Percentiles rank a stretch among this genome's conserved stretches.
phyloP scores from a whole-genome alignment of 2,329 filamentous ascomycete species.

The Aspergillus oerlinghausenensis region DNA sequence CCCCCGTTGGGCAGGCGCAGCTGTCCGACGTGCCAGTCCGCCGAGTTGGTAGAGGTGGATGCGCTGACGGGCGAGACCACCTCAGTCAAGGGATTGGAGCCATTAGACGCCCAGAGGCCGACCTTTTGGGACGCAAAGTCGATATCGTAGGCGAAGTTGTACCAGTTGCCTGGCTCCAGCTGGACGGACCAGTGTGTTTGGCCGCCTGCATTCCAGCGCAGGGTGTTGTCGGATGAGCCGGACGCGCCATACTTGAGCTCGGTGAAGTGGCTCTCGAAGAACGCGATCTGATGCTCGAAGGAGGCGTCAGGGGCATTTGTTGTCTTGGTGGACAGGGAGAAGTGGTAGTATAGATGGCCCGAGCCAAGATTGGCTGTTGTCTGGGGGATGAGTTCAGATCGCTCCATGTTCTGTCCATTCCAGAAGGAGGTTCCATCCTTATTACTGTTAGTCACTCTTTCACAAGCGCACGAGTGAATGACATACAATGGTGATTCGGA shows the following conservation, averaged over 20 bases:
- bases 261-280: conserved; percentile 65
- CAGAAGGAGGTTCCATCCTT: conserved; percentile 52
- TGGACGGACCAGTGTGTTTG: conserved; percentile 59
- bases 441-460: background rate
- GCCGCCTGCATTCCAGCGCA: conserved; percentile 63
- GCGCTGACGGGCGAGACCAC: conserved; percentile 58
- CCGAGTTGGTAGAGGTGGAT: conserved; percentile 61
- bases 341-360: conserved; percentile 68
- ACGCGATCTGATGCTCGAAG: conserved; percentile 64
- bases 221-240: conserved; percentile 48
- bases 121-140: conserved; percentile 62
- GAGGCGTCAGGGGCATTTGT: conserved; percentile 58
- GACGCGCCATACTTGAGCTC: conserved; percentile 64
- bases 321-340: conserved; percentile 58
- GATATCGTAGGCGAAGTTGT: conserved; percentile 71
- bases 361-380: conserved; percentile 60
- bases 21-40: conserved; percentile 69
- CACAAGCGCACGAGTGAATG: background rate
- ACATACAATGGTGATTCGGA: conserved; percentile 60
- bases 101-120: conserved; percentile 66
- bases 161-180: conserved; percentile 63
- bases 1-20: conserved; percentile 57
- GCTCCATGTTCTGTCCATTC: conserved; percentile 68
- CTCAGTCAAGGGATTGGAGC: conserved; percentile 52
- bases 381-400: conserved; percentile 70